Evolutionary conservation across 257 asterid genomes (phyloP).

Genomic region (Echites panduratus): DNA sequence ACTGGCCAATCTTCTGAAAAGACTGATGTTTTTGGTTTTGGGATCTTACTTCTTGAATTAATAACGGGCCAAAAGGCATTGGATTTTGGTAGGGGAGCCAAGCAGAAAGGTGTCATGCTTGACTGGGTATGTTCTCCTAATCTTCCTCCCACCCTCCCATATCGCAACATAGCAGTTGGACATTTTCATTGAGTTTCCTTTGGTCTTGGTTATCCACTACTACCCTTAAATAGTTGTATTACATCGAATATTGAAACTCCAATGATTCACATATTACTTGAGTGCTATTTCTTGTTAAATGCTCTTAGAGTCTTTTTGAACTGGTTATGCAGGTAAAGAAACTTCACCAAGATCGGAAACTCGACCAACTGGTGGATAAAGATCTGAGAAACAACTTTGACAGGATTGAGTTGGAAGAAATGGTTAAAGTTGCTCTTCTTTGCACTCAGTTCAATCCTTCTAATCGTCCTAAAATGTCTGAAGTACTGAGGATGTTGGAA

Average conservation of each 20-base stretch:
- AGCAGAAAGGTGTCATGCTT: slow-evolving; percentile 76
- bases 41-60: slow-evolving; percentile 82
- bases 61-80: slow-evolving; percentile 88
- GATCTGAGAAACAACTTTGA: slow-evolving; percentile 55
- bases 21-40: slow-evolving; percentile 88
- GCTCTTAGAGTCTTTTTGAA: neutral
- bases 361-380: slow-evolving; percentile 64
- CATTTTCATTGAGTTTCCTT: neutral
- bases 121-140: slow-evolving; percentile 54
- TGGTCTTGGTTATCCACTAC: too few species aligned
- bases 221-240: neutral
- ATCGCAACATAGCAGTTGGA: too few species aligned
- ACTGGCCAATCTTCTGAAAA: slow-evolving; percentile 94
- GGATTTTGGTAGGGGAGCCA: slow-evolving; percentile 72
- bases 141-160: neutral
- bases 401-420: slow-evolving; percentile 63
- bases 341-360: slow-evolving; percentile 76
- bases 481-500: slow-evolving; percentile 90
- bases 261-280: too few species aligned
- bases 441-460: slow-evolving; percentile 77
- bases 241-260: neutral
- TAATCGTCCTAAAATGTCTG: slow-evolving; percentile 89
- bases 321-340: slow-evolving; percentile 51
- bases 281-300: neutral
- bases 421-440: slow-evolving; percentile 77